Conservation (phyloP, 768 basidiomycete species). For the Pleurotus djamor region DNA sequence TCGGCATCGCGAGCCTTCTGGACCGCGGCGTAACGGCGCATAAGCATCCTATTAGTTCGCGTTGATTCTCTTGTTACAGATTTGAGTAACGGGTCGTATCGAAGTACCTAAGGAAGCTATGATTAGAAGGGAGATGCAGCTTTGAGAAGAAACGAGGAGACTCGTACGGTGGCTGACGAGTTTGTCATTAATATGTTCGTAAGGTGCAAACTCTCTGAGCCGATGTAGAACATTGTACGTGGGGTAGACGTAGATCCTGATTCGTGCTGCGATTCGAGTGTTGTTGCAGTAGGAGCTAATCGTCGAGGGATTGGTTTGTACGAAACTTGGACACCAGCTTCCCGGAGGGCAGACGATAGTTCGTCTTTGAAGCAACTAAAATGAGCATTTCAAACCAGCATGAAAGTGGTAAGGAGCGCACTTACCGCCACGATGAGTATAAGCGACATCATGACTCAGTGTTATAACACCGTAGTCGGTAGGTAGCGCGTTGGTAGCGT, state of each 20-base stretch:
- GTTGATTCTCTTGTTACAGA: conserved; percentile 55
- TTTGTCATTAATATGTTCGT: conserved; percentile 89
- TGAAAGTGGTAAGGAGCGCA: not conserved
- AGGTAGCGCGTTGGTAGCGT: not conserved
- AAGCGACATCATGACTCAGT: conserved; percentile 77
- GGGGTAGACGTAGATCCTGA: not conserved
- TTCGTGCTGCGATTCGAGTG: not conserved
- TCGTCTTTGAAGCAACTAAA: conserved; percentile 24
- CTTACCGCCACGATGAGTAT: conserved; percentile 65
- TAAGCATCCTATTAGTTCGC: conserved; percentile 78
- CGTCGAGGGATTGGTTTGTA: conserved; percentile 3
- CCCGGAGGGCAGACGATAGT: conserved; percentile 25
- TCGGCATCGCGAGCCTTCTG: conserved; percentile 91
- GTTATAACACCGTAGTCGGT: conserved; percentile 9
- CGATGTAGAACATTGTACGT: conserved; percentile 53
- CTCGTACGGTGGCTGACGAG: conserved; percentile 54
- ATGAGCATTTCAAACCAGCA: not conserved
- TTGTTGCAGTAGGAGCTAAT: not conserved
- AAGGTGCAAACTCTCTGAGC: conserved; percentile 74
- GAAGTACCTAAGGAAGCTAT: conserved; percentile 54
- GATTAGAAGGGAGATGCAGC: not conserved
- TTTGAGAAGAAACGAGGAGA: not conserved
- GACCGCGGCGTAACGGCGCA: conserved; percentile 85
- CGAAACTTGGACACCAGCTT: conserved; percentile 15
- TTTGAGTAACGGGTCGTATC: conserved; percentile 63